Evolutionary conservation across 345 rosid species (phyloP), one percentile per base, ranked within the genome.

Genomic region (Acer campestre): DNA sequence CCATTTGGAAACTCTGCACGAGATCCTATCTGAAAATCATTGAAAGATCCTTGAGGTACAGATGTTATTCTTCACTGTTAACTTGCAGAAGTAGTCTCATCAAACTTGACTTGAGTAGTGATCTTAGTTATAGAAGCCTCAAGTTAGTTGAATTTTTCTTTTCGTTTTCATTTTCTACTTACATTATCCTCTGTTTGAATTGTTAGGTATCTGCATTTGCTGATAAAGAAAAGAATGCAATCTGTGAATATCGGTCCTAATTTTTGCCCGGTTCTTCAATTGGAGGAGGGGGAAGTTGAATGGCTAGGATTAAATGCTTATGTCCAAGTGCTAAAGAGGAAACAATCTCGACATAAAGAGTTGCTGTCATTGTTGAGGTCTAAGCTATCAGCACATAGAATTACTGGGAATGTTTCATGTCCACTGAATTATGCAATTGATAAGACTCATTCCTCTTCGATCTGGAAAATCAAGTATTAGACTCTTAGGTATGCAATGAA

Each of bases 251-350:
- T 75, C 20, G 80, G 81, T 73, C 70, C 84, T 29, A 61, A 69
- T 71, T 70, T 83, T 63, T 63, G 27, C 42, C 90, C 90, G 0
- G 70, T 77, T 78, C 93, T 86, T 68, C 63, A 81, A 77, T 69
- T 90, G 79, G 51, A 68, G 38, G 84, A 78, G 56, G 83, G 75
- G 10, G 98, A 94, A 85, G 95, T 91, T 22, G 83, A 83, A 76
- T 94, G 97, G 98, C 95, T 94, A 35, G 98, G 97, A 22, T 74
- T 90, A 22, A 80, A 85, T 75, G 98, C 97, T 0, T 93, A 74
- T 74, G 78, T 91, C 25, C 79, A 87, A 79, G 94, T 86, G 27
- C 65, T 93, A 75, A 85, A 82, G 85, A 86, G 77, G 78, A 93
- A 94, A 78, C 91, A 93, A 79, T 80, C 92, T 1, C 76, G 93